phyloP scores from a whole-genome alignment of 2,329 filamentous ascomycete species.

The Epichloe aotearoae region DNA sequence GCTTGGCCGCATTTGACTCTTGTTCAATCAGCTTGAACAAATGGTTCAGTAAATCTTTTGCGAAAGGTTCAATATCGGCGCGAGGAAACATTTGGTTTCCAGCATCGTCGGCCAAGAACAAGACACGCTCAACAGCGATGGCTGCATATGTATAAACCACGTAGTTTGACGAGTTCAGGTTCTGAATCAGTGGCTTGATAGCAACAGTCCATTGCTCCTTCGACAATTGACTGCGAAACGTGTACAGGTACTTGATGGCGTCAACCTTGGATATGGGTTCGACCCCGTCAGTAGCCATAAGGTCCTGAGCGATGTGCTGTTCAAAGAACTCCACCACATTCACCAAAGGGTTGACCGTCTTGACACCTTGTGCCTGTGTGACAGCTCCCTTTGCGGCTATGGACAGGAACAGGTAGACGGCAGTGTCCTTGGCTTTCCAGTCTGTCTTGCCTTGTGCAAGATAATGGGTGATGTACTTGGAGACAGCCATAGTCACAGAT shows the following conservation, averaged over 20 bases:
- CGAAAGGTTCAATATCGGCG: slow-evolving; percentile 63
- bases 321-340: slow-evolving; percentile 94
- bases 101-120: slow-evolving; percentile 67
- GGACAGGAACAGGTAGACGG: slow-evolving; percentile 90
- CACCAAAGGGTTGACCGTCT: slow-evolving; percentile 74
- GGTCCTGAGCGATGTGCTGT: slow-evolving; percentile 77
- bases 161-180: slow-evolving; percentile 80
- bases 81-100: slow-evolving; percentile 70
- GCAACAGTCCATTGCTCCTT: slow-evolving; percentile 85
- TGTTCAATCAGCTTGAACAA: slow-evolving; percentile 85
- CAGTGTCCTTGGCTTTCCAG: slow-evolving; percentile 97
- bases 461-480: slow-evolving; percentile 76
- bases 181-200: slow-evolving; percentile 80
- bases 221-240: slow-evolving; percentile 87
- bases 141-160: slow-evolving; percentile 97
- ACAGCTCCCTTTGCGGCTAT: slow-evolving; percentile 85
- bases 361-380: slow-evolving; percentile 79
- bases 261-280: slow-evolving; percentile 90
- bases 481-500: slow-evolving; percentile 75
- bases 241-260: slow-evolving; percentile 95
- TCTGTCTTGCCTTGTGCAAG: slow-evolving; percentile 67
- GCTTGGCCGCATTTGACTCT: slow-evolving; percentile 72
- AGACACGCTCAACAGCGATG: slow-evolving; percentile 85
- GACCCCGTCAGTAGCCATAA: slow-evolving; percentile 54
- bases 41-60: slow-evolving; percentile 78